phyloP scores from a whole-genome alignment of 129 eudicot species.

The Ambrosia artemisiifolia region DNA sequence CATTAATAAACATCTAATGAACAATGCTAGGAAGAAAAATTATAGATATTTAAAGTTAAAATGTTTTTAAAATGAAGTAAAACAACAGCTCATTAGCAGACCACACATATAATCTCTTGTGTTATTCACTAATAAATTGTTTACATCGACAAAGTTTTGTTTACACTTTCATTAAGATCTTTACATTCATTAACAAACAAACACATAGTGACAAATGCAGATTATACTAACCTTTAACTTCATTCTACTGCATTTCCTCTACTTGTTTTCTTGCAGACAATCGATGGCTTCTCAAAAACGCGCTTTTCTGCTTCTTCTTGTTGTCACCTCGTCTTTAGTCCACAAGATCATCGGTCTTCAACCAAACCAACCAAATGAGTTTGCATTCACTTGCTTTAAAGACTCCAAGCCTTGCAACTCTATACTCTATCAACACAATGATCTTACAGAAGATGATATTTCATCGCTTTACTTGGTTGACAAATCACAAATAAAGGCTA shows the following conservation, averaged over 20 bases:
- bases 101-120: background rate
- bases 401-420: constrained; percentile 41
- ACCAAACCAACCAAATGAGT: background rate
- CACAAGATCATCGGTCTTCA: constrained; percentile 9
- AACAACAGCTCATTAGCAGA: background rate
- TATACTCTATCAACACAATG: constrained; percentile 60
- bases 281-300: constrained; percentile 46
- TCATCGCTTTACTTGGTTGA: constrained; percentile 44
- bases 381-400: constrained; percentile 41
- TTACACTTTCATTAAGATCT: constrained; percentile 10
- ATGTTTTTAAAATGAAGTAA: background rate
- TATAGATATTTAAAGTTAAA: background rate
- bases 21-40: constrained; percentile 13
- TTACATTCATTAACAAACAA: constrained; percentile 38
- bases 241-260: constrained; percentile 21
- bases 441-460: constrained; percentile 31
- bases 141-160: constrained; percentile 35
- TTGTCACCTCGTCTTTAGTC: constrained; percentile 13
- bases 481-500: constrained; percentile 38
- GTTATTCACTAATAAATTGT: constrained; percentile 23
- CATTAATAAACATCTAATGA: background rate
- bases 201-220: constrained; percentile 36
- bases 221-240: constrained; percentile 11
- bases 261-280: constrained; percentile 11
- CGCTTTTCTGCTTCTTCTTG: constrained; percentile 27